Conservation (phyloP, 148 eudicot species). For the Cornus suecica region DNA sequence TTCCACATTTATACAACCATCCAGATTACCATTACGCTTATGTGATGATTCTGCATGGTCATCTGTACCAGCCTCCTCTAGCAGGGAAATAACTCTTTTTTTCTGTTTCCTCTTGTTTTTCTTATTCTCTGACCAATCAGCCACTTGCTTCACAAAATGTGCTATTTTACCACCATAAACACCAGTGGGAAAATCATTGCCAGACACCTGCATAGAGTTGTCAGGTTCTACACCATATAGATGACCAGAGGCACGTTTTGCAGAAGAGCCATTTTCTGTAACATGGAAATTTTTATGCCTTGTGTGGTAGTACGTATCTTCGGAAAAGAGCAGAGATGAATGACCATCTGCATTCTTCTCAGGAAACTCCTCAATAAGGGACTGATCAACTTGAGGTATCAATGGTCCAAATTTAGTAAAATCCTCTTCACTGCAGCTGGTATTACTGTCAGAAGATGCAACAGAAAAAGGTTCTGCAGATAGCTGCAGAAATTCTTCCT, state of each 20-base stretch:
- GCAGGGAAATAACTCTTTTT: conserved; percentile 52
- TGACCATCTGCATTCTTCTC: conserved; percentile 23
- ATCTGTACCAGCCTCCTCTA: conserved; percentile 25
- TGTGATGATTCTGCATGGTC: conserved; percentile 12
- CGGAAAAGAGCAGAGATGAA: conserved; percentile 6
- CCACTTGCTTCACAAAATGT: conserved; percentile 21
- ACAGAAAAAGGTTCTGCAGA: conserved; percentile 71
- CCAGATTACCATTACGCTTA: conserved; percentile 20
- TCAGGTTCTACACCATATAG: conserved; percentile 22
- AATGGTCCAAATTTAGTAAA: conserved; percentile 26
- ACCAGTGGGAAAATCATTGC: conserved; percentile 15
- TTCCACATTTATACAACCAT: conserved; percentile 14
- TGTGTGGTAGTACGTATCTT: conserved; percentile 20
- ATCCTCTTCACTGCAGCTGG: conserved; percentile 63
- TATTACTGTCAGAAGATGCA: conserved; percentile 81
- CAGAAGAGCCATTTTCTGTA: conserved; percentile 30
- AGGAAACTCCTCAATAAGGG: conserved; percentile 30
- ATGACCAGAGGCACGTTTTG: conserved; percentile 19
- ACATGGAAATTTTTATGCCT: conserved; percentile 16
- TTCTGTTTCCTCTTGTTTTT: conserved; percentile 37
- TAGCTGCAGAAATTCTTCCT: conserved; percentile 75
- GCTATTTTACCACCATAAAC: conserved; percentile 17
- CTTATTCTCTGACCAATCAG: conserved; percentile 35
- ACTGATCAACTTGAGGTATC: conserved; percentile 32
- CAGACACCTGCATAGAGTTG: conserved; percentile 6